These are phyloP conservation scores for Clitopilus passeckerianus DNA, from an alignment of 768 basidiomycete species.

Conservation along the genomic window DNA sequence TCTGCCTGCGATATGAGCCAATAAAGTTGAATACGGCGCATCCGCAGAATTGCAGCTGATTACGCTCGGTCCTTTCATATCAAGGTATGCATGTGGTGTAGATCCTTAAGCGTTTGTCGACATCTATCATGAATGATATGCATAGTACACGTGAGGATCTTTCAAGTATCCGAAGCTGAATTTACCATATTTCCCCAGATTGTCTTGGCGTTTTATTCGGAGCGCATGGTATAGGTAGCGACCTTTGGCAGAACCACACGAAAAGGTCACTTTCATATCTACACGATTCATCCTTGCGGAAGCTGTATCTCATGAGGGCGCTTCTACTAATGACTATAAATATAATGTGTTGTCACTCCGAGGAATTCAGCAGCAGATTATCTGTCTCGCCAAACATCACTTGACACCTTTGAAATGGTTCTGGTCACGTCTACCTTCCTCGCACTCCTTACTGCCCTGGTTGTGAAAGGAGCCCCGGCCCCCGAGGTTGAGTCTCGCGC, in stretches of 20 bases:
- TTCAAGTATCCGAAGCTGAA: not conserved
- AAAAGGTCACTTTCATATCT: not conserved
- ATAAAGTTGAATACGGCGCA: not conserved
- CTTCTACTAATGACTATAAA: not conserved
- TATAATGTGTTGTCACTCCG: not conserved
- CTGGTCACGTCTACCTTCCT: not conserved
- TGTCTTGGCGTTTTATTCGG: not conserved
- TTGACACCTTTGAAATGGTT: not conserved
- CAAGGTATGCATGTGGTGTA: not conserved
- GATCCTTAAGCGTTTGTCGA: not conserved
- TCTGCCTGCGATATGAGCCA: not conserved
- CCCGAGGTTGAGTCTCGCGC: conserved; percentile 6
- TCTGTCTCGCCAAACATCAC: not conserved
- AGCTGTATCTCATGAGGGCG: not conserved
- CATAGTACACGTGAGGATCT: not conserved
- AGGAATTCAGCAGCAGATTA: not conserved
- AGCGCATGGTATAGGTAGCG: not conserved
- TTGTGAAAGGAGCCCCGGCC: conserved; percentile 1
- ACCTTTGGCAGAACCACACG: not conserved
- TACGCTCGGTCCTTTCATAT: not conserved
- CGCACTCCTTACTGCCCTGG: not conserved
- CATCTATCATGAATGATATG: not conserved
- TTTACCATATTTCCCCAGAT: not conserved
- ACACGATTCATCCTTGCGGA: not conserved
- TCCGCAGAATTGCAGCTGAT: not conserved